phyloP scores from a whole-genome alignment of 2,329 filamentous ascomycete species.

The Aspergillus calidoustus region DNA sequence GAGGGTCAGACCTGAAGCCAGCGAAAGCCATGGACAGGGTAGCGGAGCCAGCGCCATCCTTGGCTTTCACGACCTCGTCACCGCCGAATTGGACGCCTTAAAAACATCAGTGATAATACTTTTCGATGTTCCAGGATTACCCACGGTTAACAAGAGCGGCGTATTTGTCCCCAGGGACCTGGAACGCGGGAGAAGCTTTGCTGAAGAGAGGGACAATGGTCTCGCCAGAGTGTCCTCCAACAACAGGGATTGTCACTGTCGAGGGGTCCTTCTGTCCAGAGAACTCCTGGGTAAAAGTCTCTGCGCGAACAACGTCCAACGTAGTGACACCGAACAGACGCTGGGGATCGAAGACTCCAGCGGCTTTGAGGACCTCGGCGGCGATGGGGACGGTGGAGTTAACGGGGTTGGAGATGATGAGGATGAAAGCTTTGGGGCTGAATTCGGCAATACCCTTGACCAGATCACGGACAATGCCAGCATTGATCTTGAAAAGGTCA shows the following conservation, averaged over 20 bases:
- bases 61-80: constrained; percentile 95
- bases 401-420: constrained; percentile 99
- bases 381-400: constrained; percentile 99
- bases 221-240: constrained; percentile 96
- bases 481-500: constrained; percentile 99
- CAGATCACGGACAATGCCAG: constrained; percentile 93
- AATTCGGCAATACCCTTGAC: constrained; percentile 86
- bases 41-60: constrained; percentile 87
- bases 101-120: not conserved
- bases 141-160: constrained; percentile 84
- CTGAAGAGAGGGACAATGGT: constrained; percentile 98
- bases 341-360: constrained; percentile 91
- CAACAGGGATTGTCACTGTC: constrained; percentile 84
- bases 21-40: constrained; percentile 96
- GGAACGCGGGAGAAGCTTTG: constrained; percentile 78
- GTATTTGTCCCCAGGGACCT: constrained; percentile 87
- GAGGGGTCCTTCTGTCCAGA: constrained; percentile 80
- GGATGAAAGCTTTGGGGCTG: constrained; percentile 89
- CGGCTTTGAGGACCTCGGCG: constrained; percentile 92
- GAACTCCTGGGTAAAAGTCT: constrained; percentile 92
- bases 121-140: constrained; percentile 30
- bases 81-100: constrained; percentile 89
- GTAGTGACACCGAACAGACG: constrained; percentile 98
- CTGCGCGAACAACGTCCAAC: constrained; percentile 95
- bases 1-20: constrained; percentile 74